Conservation (phyloP, 345 rosid species). For the Salix exigua region DNA sequence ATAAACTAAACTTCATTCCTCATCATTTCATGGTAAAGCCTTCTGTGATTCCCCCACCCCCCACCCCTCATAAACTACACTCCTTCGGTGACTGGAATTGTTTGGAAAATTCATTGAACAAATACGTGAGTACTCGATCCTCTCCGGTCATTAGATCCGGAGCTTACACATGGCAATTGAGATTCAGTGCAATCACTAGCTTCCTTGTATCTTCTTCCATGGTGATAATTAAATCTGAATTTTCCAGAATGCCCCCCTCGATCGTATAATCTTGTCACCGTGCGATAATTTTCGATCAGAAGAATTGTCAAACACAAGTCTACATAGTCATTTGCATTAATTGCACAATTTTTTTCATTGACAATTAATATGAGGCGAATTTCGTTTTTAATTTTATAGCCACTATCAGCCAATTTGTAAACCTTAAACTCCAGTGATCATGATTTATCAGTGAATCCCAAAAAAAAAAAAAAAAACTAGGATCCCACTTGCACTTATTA, state of each 20-base stretch:
- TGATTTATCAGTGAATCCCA: neutral
- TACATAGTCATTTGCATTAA: neutral
- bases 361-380: neutral
- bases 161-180: neutral
- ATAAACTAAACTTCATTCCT: no score
- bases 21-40: no score
- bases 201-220: neutral
- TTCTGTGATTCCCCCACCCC: no score
- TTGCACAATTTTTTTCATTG: neutral
- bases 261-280: neutral
- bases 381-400: neutral
- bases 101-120: rapidly evolving
- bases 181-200: neutral
- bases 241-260: neutral
- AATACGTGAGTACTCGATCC: no score
- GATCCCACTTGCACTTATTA: neutral
- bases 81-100: neutral
- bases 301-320: neutral
- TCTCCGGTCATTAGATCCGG: no score
- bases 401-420: neutral
- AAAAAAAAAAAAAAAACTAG: neutral
- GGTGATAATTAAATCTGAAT: neutral
- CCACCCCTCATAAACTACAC: no score
- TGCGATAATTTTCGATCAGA: neutral
- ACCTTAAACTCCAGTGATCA: neutral